Evolutionary conservation across 805 yeast genomes (phyloP).

Genomic region (Candida adriatica): DNA sequence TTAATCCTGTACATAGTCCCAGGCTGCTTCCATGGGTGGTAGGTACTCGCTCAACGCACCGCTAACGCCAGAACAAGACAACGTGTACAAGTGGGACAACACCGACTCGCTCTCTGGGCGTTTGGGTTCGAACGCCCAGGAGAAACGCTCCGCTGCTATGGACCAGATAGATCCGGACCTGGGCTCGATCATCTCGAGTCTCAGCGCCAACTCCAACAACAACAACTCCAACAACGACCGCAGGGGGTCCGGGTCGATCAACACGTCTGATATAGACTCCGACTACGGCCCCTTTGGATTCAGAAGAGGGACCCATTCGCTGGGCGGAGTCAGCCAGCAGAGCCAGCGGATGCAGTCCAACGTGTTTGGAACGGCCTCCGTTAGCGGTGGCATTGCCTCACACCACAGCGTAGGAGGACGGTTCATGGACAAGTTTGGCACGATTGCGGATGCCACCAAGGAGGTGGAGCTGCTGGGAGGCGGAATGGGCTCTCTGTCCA

Average conservation of each 20-base stretch:
- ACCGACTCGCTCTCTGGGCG: conserved; percentile 6
- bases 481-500: conserved; percentile 34
- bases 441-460: conserved; percentile 63
- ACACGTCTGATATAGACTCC: conserved; percentile 34
- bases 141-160: conserved; percentile 7
- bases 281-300: conserved; percentile 37
- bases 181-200: conserved; percentile 25
- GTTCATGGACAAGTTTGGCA: conserved; percentile 55
- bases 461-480: conserved; percentile 48
- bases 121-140: conserved; percentile 11
- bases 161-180: conserved; percentile 24
- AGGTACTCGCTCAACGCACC: no score
- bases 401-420: conserved; percentile 25
- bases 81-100: conserved; percentile 9
- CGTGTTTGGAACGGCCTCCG: conserved; percentile 53
- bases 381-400: conserved; percentile 40
- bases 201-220: conserved; percentile 22
- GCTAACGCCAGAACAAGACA: no score
- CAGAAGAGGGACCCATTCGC: conserved; percentile 40
- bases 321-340: conserved; percentile 25
- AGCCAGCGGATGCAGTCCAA: conserved; percentile 27
- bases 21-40: no score
- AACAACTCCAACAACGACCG: conserved; percentile 18
- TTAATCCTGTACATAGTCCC: no score
- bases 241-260: conserved; percentile 30